phyloP scores from a whole-genome alignment of 2,329 filamentous ascomycete species.

The Scolecobasidium constrictum region DNA sequence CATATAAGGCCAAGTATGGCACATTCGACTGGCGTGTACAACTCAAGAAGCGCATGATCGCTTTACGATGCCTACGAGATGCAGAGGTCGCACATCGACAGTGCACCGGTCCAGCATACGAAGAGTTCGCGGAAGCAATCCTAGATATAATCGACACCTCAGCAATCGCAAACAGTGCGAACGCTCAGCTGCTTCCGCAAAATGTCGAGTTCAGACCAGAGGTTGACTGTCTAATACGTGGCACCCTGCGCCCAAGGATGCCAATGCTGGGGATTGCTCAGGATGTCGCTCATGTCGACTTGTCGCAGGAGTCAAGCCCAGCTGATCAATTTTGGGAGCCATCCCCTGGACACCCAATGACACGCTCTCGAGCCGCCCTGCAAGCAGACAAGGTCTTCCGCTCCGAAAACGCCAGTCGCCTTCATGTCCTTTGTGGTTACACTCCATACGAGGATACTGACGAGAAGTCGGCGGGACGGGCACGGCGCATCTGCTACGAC shows the following conservation, averaged over 20 bases:
- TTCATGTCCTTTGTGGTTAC: constrained; percentile 16
- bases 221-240: not conserved
- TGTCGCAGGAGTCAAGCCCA: constrained; percentile 11
- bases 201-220: not conserved
- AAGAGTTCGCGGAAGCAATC: constrained; percentile 12
- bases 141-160: constrained; percentile 12
- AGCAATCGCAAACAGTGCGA: constrained; percentile 14
- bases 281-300: not conserved
- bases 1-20: not conserved
- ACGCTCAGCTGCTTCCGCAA: not conserved
- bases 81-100: not conserved
- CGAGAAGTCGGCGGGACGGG: constrained; percentile 12
- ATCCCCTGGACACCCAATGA: constrained; percentile 12
- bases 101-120: constrained; percentile 11
- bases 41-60: not conserved
- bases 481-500: constrained; percentile 16
- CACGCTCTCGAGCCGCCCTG: constrained; percentile 13
- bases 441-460: constrained; percentile 15
- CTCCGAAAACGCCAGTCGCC: constrained; percentile 15
- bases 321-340: constrained; percentile 11
- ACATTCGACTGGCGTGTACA: not conserved
- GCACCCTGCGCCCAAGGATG: not conserved
- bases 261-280: not conserved
- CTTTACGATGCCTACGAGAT: not conserved
- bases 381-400: constrained; percentile 7